Evolutionary conservation across 805 yeast species (phyloP).

Genomic region (Ogataea populi-albae): DNA sequence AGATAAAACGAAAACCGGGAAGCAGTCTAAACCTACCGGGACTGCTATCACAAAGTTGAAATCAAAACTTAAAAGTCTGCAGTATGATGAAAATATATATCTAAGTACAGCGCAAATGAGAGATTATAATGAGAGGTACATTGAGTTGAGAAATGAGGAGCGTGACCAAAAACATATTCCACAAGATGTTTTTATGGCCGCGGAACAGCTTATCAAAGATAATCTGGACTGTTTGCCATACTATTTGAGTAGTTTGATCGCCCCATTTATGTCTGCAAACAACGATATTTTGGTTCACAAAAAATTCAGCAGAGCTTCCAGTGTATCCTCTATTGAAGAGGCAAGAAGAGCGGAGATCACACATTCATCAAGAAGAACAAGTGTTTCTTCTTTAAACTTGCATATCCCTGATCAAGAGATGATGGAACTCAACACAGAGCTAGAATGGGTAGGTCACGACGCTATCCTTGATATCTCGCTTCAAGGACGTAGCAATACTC

Average conservation of each 20-base stretch:
- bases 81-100: slow-evolving; percentile 14
- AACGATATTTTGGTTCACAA: not conserved
- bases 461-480: slow-evolving; percentile 20
- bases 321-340: slow-evolving; percentile 27
- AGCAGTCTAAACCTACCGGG: not conserved
- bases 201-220: slow-evolving; percentile 1
- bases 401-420: slow-evolving; percentile 4
- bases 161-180: not conserved
- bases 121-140: slow-evolving; percentile 15
- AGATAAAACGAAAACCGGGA: not conserved
- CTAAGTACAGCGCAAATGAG: slow-evolving; percentile 16
- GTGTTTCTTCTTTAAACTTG: slow-evolving; percentile 14
- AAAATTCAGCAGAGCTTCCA: slow-evolving; percentile 21
- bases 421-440: not conserved
- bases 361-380: slow-evolving; percentile 14
- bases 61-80: slow-evolving; percentile 10
- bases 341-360: slow-evolving; percentile 22
- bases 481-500: slow-evolving; percentile 3
- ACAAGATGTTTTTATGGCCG: not conserved
- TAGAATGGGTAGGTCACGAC: slow-evolving; percentile 18
- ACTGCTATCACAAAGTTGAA: not conserved
- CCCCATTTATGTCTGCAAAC: slow-evolving; percentile 1
- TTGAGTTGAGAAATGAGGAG: slow-evolving; percentile 6
- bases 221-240: slow-evolving; percentile 9
- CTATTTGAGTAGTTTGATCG: slow-evolving; percentile 9